Conservation (phyloP, 2,329 filamentous ascomycete species). For the Penicillium sclerotiorum region DNA sequence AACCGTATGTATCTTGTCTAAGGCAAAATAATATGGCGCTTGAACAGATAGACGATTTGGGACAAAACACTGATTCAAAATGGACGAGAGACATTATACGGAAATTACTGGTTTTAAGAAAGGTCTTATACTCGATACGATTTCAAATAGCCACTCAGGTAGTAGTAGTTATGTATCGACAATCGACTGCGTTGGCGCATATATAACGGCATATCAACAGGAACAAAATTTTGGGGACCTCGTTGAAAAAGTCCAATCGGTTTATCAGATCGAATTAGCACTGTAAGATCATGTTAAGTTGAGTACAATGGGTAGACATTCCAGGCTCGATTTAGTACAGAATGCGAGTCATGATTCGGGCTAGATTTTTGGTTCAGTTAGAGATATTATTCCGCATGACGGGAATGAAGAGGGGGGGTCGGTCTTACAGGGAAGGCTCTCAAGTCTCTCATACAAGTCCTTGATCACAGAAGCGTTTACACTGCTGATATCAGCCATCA, state of each 20-base stretch:
- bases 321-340: conserved; percentile 40
- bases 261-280: conserved; percentile 6
- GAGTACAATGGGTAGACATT: conserved; percentile 19
- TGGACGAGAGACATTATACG: too few relatives aligned
- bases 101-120: too few relatives aligned
- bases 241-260: conserved; percentile 23
- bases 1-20: too few relatives aligned
- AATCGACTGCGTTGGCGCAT: too few relatives aligned
- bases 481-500: conserved; percentile 96
- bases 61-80: too few relatives aligned
- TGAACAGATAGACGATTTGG: too few relatives aligned
- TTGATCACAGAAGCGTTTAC: conserved; percentile 81
- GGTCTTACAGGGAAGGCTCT: conserved; percentile 74
- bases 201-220: too few relatives aligned
- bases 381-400: conserved; percentile 13
- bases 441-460: conserved; percentile 79
- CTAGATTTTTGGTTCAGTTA: conserved; percentile 28
- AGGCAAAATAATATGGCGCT: too few relatives aligned
- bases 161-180: too few relatives aligned
- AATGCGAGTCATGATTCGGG: conserved; percentile 51
- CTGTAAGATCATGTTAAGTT: conserved; percentile 19
- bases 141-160: too few relatives aligned
- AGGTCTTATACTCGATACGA: too few relatives aligned
- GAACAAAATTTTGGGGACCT: too few relatives aligned
- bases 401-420: not conserved